Evolutionary conservation across 345 rosid species (phyloP), one percentile per base, ranked within the genome.

Genomic region (Populus tremula): DNA sequence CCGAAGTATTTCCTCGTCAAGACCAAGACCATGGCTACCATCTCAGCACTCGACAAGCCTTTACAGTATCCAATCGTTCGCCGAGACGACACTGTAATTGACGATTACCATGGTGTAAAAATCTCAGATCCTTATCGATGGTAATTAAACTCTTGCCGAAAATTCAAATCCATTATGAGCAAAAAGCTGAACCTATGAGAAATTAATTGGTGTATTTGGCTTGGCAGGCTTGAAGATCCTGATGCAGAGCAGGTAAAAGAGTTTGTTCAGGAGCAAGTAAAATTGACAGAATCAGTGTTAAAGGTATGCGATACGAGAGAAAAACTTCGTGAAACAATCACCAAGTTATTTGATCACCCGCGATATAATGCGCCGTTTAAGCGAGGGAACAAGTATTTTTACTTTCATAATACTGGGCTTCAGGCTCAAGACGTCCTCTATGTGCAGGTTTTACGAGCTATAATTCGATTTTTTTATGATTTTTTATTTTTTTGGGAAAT

Each of bases 61-160:
- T 69, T 92, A 69, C 83, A 84, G 68, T 93, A 93, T 63, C 94
- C 98, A 12, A 27, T 53, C 8, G 89, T 88, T 67, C 94, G 92
- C 38, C 82, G 97, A 13, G 97, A 95, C 70, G 90, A 92, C 53
- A 85, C 94, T 63, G 85, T 92, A 21, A 87, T 92, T 21, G 98
- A 95, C 1, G 91, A 90, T 78, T 91, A 87, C 80, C 93, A 92
- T 69, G 97, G 98, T 75, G 89, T 91, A 38, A 82, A 84, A 78
- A 78, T 93, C 63, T 62, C 92, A 21, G 98, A 95, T 77, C 98
- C 98, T 83, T 93, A 92, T 75, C 88, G 98, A 73, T 93, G 99
- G 99, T 93, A 87, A 80, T 12, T 10, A 38, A 39, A n/a, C 13
- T 45, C 27, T n/a, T 23, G 72, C 8, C 25, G 5, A 69, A 41